These are phyloP conservation scores for Schizopora paradoxa DNA, from an alignment of 1,284 basidiomycete species.

Conservation along the genomic window DNA sequence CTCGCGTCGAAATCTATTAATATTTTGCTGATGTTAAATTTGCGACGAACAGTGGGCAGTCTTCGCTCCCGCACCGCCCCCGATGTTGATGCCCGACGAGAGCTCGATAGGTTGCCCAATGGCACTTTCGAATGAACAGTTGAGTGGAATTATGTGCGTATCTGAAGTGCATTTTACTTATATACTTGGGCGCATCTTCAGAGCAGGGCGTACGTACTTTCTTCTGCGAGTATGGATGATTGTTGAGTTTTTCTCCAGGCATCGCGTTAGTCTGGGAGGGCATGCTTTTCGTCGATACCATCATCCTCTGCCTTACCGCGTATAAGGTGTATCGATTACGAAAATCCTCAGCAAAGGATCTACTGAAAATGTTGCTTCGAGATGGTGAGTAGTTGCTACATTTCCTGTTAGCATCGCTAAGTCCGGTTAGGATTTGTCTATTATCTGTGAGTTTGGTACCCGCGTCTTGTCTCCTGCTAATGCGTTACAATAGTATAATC, in stretches of 20 bases:
- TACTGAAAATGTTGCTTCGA: constrained; percentile 12
- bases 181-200: background rate
- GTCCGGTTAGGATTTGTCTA: constrained; percentile 12
- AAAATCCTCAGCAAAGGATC: constrained; percentile 4
- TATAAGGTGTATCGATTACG: constrained; percentile 31
- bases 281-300: constrained; percentile 35
- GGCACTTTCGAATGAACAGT: background rate
- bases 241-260: constrained; percentile 21
- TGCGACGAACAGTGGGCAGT: too few relatives aligned
- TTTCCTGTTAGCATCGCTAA: background rate
- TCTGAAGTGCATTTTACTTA: background rate
- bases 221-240: background rate
- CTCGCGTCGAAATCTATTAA: too few relatives aligned
- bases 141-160: background rate
- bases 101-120: background rate
- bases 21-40: too few relatives aligned
- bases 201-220: background rate
- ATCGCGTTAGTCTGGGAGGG: constrained; percentile 33
- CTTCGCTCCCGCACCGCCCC: too few relatives aligned
- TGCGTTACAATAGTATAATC: constrained; percentile 3
- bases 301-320: constrained; percentile 39
- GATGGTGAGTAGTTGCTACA: constrained; percentile 11
- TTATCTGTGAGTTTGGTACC: constrained; percentile 9
- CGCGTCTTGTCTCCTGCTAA: background rate
- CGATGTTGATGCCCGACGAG: too few relatives aligned